Conservation (phyloP, 768 basidiomycete genomes). For the Termitomyces sp. region DNA sequence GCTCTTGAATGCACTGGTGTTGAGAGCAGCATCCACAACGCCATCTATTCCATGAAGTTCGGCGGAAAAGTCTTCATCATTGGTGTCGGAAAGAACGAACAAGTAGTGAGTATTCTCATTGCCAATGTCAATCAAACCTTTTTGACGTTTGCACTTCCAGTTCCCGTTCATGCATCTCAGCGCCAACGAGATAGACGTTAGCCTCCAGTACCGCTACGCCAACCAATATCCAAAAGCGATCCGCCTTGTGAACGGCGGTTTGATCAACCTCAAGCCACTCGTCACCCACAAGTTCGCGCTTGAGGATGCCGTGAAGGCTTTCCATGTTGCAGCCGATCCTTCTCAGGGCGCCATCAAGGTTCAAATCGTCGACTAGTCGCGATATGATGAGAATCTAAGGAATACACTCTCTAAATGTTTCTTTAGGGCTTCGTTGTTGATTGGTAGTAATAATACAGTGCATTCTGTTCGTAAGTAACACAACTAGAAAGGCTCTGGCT, state of each 20-base stretch:
- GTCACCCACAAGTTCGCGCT: slow-evolving; percentile 75
- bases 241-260: slow-evolving; percentile 67
- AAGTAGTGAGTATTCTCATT: slow-evolving; percentile 31
- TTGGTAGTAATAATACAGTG: slow-evolving; percentile 2
- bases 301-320: slow-evolving; percentile 71
- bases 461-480: not conserved
- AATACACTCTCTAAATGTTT: not conserved
- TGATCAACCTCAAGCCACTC: slow-evolving; percentile 71
- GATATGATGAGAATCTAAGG: not conserved
- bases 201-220: slow-evolving; percentile 65
- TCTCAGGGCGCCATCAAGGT: slow-evolving; percentile 66
- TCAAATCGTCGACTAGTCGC: slow-evolving; percentile 47
- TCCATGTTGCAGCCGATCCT: slow-evolving; percentile 70
- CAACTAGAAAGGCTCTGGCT: not conserved
- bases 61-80: slow-evolving; percentile 69
- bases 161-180: slow-evolving; percentile 74
- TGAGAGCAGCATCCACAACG: slow-evolving; percentile 56
- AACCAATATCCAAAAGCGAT: slow-evolving; percentile 86
- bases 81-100: slow-evolving; percentile 63
- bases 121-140: not conserved
- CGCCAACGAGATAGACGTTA: slow-evolving; percentile 64
- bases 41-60: slow-evolving; percentile 57
- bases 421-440: not conserved
- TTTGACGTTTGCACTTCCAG: slow-evolving; percentile 19
- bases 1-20: slow-evolving; percentile 63